A percentile compares a stretch with the other conserved stretches of the same genome.
These are phyloP conservation scores for Ilyonectria destructans DNA, from an alignment of 2,329 filamentous ascomycete species.

Conservation along the genomic window DNA sequence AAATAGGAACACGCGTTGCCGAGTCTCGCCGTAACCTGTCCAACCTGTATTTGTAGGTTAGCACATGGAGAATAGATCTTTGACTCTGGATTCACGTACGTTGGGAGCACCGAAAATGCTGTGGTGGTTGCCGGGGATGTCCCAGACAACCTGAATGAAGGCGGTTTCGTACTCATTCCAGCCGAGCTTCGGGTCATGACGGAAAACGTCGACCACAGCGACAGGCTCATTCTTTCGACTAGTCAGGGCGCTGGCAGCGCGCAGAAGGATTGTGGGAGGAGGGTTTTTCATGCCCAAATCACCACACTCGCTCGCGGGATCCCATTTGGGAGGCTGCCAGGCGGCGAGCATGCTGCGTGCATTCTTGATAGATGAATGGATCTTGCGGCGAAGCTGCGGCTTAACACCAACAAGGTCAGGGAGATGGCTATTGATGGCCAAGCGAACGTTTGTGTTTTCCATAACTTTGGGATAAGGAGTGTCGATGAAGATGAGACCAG, in stretches of 20 bases:
- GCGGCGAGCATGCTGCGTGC: conserved; percentile 27
- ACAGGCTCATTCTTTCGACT: conserved; percentile 22
- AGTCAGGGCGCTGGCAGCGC: conserved; percentile 18
- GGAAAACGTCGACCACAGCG: conserved; percentile 23
- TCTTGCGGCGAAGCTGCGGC: conserved; percentile 23
- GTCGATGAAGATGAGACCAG: conserved; percentile 26
- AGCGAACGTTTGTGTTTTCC: conserved; percentile 23
- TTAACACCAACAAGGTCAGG: conserved; percentile 26
- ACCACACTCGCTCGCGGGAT: conserved; percentile 15
- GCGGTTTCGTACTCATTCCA: conserved; percentile 25
- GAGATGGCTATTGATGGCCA: conserved; percentile 23
- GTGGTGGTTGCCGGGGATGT: conserved; percentile 28
- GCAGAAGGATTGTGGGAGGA: conserved; percentile 22
- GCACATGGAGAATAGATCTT: not conserved
- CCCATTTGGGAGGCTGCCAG: conserved; percentile 26
- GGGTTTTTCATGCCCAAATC: conserved; percentile 19
- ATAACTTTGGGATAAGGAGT: conserved; percentile 23
- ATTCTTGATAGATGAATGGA: conserved; percentile 27
- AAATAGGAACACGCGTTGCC: conserved; percentile 25
- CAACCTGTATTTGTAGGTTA: conserved; percentile 7
- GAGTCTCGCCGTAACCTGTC: conserved; percentile 14
- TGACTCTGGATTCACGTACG: not conserved
- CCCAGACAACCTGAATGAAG: conserved; percentile 27
- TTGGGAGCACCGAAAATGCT: conserved; percentile 25
- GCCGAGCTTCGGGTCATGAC: conserved; percentile 22